phyloP scores from a whole-genome alignment of 2,329 filamentous ascomycete genomes.

The Pseudogymnoascus verrucosus region DNA sequence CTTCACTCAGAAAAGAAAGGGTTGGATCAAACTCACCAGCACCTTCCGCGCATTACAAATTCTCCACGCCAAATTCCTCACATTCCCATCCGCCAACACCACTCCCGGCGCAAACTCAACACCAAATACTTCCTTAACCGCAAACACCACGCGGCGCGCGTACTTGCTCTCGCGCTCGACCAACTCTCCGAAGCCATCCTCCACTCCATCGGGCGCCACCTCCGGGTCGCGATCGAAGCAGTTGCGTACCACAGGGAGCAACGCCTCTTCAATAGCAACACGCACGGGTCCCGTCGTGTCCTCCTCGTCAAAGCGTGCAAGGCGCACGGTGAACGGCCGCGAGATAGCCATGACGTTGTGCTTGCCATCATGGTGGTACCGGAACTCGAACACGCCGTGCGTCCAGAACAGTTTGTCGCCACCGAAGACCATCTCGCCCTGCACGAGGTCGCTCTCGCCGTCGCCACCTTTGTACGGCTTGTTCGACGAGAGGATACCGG shows the following conservation, averaged over 20 bases:
- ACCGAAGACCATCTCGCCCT: constrained; percentile 77
- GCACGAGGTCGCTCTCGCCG: constrained; percentile 46
- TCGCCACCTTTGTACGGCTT: constrained; percentile 40
- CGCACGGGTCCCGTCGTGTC: constrained; percentile 58
- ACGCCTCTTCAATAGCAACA: constrained; percentile 62
- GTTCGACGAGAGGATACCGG: constrained; percentile 67
- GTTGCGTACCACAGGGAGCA: constrained; percentile 79
- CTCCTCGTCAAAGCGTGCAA: constrained; percentile 70
- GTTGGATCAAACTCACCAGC: constrained; percentile 51
- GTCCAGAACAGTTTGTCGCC: constrained; percentile 98
- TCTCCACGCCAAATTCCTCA: constrained; percentile 85
- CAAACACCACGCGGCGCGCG: constrained; percentile 83
- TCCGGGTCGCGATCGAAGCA: constrained; percentile 89
- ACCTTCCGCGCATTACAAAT: constrained; percentile 95
- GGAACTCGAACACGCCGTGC: constrained; percentile 90
- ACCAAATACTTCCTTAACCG: constrained; percentile 92
- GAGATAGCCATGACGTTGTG: constrained; percentile 94
- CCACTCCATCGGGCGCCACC: constrained; percentile 70
- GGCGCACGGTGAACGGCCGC: constrained; percentile 82
- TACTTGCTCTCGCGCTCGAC: constrained; percentile 87
- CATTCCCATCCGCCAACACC: constrained; percentile 83
- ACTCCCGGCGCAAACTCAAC: constrained; percentile 92
- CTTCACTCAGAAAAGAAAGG: neutral
- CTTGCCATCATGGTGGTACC: constrained; percentile 88
- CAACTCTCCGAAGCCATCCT: constrained; percentile 76